Evolutionary conservation across 306 rosid genomes (phyloP).

Genomic region (Rosa chinensis): DNA sequence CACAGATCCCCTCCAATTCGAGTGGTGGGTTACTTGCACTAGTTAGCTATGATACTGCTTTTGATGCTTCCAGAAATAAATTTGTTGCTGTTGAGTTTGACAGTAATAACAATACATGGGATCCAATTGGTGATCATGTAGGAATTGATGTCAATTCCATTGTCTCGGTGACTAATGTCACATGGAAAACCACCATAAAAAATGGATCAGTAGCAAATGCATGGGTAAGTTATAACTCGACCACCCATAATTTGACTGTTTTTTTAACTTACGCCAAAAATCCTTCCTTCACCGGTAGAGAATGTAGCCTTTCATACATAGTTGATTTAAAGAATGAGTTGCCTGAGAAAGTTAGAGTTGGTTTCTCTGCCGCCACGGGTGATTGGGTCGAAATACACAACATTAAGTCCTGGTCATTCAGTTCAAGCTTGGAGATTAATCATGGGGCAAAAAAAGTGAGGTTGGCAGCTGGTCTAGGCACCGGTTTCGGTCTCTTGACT

Average conservation of each 20-base stretch:
- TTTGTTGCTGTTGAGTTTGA: slow-evolving; percentile 80
- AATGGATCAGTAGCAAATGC: slow-evolving; percentile 50
- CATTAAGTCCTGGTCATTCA: slow-evolving; percentile 67
- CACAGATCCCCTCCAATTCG: slow-evolving; percentile 49
- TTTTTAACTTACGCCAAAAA: slow-evolving; percentile 49
- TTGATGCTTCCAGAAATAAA: slow-evolving; percentile 34
- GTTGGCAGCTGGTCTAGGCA: slow-evolving; percentile 20
- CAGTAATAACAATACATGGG: slow-evolving; percentile 46
- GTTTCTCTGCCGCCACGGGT: slow-evolving; percentile 82
- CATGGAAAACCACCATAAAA: slow-evolving; percentile 54
- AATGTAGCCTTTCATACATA: slow-evolving; percentile 38
- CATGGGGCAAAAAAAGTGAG: background rate
- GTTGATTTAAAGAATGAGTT: slow-evolving; percentile 57
- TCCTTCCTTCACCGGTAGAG: slow-evolving; percentile 32
- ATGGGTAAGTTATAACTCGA: slow-evolving; percentile 62
- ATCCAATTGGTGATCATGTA: slow-evolving; percentile 52
- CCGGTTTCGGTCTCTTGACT: slow-evolving; percentile 23
- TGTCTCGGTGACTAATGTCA: slow-evolving; percentile 32
- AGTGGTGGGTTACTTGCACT: slow-evolving; percentile 63
- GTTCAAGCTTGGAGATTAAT: slow-evolving; percentile 48
- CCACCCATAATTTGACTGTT: slow-evolving; percentile 53
- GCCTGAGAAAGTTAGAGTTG: slow-evolving; percentile 62
- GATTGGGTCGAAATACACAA: slow-evolving; percentile 49
- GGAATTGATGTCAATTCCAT: slow-evolving; percentile 74
- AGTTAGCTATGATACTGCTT: slow-evolving; percentile 31